Base-by-base conservation (phyloP, 1,139 yeast genomes). In the Pichia sp. region DNA sequence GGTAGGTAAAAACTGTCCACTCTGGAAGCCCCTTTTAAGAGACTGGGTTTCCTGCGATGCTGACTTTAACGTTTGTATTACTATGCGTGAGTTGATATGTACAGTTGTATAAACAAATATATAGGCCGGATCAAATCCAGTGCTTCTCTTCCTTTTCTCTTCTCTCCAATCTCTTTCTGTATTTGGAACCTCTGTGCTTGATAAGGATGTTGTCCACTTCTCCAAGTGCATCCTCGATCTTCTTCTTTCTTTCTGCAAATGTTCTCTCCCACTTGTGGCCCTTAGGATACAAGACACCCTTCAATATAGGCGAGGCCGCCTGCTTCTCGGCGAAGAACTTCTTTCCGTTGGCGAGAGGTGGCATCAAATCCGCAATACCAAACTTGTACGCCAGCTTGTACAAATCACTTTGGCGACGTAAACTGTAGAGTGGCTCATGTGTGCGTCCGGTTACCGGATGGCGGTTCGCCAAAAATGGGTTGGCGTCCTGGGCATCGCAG, bases 381-480 rank as follows among this genome's bases (percentile, higher is more conserved):
- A 81, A 87, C 64, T 86, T 80, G 67, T 81, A 78, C 6, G 98
- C 97, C 66, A 87, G 73, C 72, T 92, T 92, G 76, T 79, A 91
- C 54, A 93, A 73, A 63, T 86, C 97, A 27, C 95, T 84, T 66
- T 91, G 93, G 65, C 95, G 81, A 72, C 97, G 83, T 64, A 85
- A 75, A 12, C 96, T 88, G 71, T 82, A 88, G 60, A 83, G 78
- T 29, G 98, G 88, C 53, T 84, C 84, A 64, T 89, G 95, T 75
- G 87, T 83, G 63, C 75, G 78, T 20, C 88, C 83, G 20, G 95
- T 88, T 33, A 85, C 81, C 16, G 95, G 91, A 70, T 92, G 91
- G 67, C 81, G 86, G 69, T 90, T 91, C 31, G 96, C 86, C 55
- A 90, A 71, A 69, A 93, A 93, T 53, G 99, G 99, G 70, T 93